phyloP scores from a whole-genome alignment of 345 rosid genomes.

The Acer negundo region DNA sequence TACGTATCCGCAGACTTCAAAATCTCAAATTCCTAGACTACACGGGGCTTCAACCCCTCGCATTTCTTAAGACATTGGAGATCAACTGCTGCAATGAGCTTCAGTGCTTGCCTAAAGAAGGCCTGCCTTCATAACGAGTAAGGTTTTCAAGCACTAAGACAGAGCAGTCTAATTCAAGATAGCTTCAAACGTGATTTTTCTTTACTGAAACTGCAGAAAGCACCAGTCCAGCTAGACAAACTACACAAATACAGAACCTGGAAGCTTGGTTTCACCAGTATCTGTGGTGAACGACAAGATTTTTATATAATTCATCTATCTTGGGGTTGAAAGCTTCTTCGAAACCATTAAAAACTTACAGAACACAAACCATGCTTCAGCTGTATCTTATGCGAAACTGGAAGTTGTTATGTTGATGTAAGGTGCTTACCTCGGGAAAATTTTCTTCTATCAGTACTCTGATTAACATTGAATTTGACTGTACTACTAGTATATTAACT shows the following conservation, averaged over 20 bases:
- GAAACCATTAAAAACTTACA: background rate
- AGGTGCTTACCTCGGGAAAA: background rate
- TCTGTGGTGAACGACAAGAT: background rate
- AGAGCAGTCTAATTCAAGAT: slow-evolving; percentile 42
- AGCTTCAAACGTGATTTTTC: slow-evolving; percentile 6
- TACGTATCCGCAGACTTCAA: too few species aligned
- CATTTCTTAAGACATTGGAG: too few species aligned
- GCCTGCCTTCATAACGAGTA: too few species aligned
- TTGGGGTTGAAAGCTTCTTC: background rate
- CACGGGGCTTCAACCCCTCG: too few species aligned
- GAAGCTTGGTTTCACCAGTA: too few species aligned
- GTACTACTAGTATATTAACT: background rate
- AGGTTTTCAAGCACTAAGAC: slow-evolving; percentile 22
- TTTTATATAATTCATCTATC: background rate
- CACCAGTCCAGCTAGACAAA: background rate
- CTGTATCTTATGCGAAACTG: background rate
- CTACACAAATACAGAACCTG: too few species aligned
- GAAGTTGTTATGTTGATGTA: background rate
- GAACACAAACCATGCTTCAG: background rate
- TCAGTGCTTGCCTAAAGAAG: too few species aligned
- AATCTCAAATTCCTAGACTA: too few species aligned
- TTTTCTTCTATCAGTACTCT: background rate
- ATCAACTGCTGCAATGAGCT: too few species aligned
- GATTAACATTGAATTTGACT: background rate
- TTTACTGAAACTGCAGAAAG: background rate